Evolutionary conservation across 169 alveolate genomes (phyloP).

Genomic region (Eimeria sp.): DNA sequence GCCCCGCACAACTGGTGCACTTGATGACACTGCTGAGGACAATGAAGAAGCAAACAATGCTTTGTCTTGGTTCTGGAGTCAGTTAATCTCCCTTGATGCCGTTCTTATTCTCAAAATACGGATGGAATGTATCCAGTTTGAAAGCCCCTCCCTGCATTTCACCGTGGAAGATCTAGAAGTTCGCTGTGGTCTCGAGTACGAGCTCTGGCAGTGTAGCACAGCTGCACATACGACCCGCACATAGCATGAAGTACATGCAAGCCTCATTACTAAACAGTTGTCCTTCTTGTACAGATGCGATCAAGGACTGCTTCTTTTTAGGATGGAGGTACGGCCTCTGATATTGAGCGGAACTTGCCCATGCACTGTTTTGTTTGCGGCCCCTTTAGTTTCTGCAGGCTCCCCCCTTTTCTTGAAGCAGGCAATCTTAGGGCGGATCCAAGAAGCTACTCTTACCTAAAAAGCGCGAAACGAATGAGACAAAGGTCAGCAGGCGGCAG

Average conservation of each 20-base stretch:
- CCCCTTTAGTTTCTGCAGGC: conserved; percentile 24
- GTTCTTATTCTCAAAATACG: not conserved
- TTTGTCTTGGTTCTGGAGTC: conserved; percentile 21
- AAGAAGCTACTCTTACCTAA: not conserved
- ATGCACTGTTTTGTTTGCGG: not conserved
- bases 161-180: conserved; percentile 58
- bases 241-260: not conserved
- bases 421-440: not conserved
- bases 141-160: conserved; percentile 51
- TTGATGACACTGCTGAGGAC: not conserved
- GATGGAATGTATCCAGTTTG: conserved; percentile 37
- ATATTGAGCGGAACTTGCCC: not conserved
- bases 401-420: not conserved
- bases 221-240: not conserved
- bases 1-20: not conserved
- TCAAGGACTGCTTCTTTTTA: not conserved
- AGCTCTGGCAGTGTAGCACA: not conserved
- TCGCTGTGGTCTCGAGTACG: conserved; percentile 37
- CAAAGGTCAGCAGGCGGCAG: conserved; percentile 12
- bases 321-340: not conserved
- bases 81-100: not conserved
- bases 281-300: not conserved
- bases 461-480: not conserved
- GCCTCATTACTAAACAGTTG: not conserved
- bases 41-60: not conserved